These are phyloP conservation scores for Chionographis japonica DNA, from an alignment of 106 monocot genomes.

Conservation along the genomic window DNA sequence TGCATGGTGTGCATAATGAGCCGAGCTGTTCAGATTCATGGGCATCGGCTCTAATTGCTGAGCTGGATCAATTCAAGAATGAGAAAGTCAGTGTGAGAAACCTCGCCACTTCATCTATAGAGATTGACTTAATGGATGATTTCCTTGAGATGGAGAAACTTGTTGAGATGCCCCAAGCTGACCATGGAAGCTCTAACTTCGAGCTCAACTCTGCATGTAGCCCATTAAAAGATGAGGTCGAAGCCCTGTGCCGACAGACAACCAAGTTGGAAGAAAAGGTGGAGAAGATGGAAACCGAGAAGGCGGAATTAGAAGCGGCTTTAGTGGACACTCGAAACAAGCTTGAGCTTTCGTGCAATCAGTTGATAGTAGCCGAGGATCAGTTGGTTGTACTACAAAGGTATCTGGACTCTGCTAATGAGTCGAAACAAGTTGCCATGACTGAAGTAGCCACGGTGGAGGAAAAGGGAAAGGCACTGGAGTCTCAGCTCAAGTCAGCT, in stretches of 20 bases:
- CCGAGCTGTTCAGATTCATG: slow-evolving; percentile 53
- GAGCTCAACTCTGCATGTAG: slow-evolving; percentile 7
- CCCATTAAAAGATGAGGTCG: slow-evolving; percentile 19
- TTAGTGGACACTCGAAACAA: slow-evolving; percentile 37
- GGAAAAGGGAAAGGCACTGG: slow-evolving; percentile 13
- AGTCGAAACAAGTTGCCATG: slow-evolving; percentile 27
- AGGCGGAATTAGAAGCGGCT: slow-evolving; percentile 37
- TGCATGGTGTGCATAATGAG: slow-evolving; percentile 34
- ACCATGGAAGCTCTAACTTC: slow-evolving; percentile 11
- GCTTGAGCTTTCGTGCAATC: slow-evolving; percentile 23
- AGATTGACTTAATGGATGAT: slow-evolving; percentile 86
- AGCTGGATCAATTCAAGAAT: slow-evolving; percentile 75
- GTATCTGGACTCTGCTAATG: slow-evolving; percentile 27
- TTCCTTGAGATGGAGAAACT: slow-evolving; percentile 95
- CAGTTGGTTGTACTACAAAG: slow-evolving; percentile 38
- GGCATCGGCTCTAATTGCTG: slow-evolving; percentile 66
- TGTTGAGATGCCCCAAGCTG: slow-evolving; percentile 32
- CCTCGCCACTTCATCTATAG: slow-evolving; percentile 22
- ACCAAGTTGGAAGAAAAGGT: slow-evolving; percentile 44
- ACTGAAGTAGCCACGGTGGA: slow-evolving; percentile 17
- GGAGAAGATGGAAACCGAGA: slow-evolving; percentile 52
- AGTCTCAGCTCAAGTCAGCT: slow-evolving; percentile 17
- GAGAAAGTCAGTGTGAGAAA: slow-evolving; percentile 22
- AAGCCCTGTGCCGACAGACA: slow-evolving; percentile 20
- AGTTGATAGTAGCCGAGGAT: slow-evolving; percentile 26